Conservation (phyloP, 495 filamentous ascomycete genomes). For the Cudoniella acicularis region DNA sequence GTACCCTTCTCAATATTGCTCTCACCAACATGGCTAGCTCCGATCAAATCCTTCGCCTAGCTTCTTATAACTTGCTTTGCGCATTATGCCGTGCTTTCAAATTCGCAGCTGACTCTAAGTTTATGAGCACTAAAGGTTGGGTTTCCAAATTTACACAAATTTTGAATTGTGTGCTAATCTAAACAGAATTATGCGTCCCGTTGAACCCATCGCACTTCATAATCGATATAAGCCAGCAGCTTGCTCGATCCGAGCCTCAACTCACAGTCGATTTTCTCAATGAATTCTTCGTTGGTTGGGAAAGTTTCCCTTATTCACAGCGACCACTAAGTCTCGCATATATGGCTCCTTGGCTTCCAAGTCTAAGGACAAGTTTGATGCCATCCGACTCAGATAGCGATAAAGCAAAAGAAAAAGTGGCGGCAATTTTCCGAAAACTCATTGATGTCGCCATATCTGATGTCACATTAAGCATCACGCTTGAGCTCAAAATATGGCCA, state of each 20-base stretch:
- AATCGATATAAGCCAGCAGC: constrained; percentile 55
- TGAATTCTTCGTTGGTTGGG: constrained; percentile 68
- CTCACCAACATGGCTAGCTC: constrained; percentile 58
- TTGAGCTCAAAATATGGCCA: constrained; percentile 60
- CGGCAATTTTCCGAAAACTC: constrained; percentile 56
- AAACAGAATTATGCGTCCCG: constrained; percentile 50
- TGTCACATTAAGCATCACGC: constrained; percentile 48
- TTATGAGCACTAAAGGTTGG: constrained; percentile 55
- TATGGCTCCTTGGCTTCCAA: constrained; percentile 62
- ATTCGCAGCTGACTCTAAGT: constrained; percentile 54
- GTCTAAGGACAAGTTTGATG: constrained; percentile 52
- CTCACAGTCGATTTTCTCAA: constrained; percentile 64
- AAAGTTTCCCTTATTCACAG: constrained; percentile 58
- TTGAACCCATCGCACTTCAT: constrained; percentile 59
- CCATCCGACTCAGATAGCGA: constrained; percentile 54
- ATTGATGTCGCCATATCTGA: constrained; percentile 58
- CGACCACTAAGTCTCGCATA: constrained; percentile 60
- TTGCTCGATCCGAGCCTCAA: constrained; percentile 58
- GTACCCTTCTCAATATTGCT: constrained; percentile 61
- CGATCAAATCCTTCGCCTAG: constrained; percentile 52
- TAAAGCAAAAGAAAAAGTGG: constrained; percentile 57
- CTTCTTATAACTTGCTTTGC: constrained; percentile 60
- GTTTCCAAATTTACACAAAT: not conserved
- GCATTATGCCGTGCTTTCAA: constrained; percentile 62
- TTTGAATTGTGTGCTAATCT: not conserved